phyloP scores from a whole-genome alignment of 2,329 filamentous ascomycete species.

The Colletotrichum somersetense region DNA sequence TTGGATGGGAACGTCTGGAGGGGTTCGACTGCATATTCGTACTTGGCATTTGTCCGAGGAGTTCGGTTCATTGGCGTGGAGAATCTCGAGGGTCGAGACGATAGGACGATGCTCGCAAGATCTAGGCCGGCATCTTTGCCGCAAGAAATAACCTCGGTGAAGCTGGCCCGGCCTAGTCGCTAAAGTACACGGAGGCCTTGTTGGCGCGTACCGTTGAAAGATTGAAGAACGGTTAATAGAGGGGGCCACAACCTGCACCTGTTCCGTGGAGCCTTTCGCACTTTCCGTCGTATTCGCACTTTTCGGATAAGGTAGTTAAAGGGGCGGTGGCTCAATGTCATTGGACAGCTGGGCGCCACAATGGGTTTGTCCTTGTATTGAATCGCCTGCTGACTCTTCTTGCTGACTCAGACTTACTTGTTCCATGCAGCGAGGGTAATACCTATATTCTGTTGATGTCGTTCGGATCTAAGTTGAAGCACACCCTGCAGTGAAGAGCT shows the following conservation, averaged over 20 bases:
- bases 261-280: conserved; percentile 37
- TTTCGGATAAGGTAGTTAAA: conserved; percentile 25
- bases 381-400: conserved; percentile 7
- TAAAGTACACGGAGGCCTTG: conserved; percentile 12
- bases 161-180: background rate
- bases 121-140: conserved; percentile 27
- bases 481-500: background rate
- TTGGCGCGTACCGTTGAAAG: conserved; percentile 13
- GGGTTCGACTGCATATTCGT: conserved; percentile 39
- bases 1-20: conserved; percentile 43
- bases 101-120: conserved; percentile 3
- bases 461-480: background rate
- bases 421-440: background rate
- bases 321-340: conserved; percentile 22
- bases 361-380: conserved; percentile 4
- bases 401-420: conserved; percentile 23
- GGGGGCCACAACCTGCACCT: conserved; percentile 25
- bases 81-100: conserved; percentile 13
- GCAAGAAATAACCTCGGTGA: conserved; percentile 13
- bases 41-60: conserved; percentile 16
- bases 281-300: conserved; percentile 30
- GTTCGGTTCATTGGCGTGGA: background rate
- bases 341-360: conserved; percentile 33
- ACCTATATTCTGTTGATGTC: background rate
- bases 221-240: conserved; percentile 12